Evolutionary conservation across 495 filamentous ascomycete genomes (phyloP).

Genomic region (Aspergillus ostianus): DNA sequence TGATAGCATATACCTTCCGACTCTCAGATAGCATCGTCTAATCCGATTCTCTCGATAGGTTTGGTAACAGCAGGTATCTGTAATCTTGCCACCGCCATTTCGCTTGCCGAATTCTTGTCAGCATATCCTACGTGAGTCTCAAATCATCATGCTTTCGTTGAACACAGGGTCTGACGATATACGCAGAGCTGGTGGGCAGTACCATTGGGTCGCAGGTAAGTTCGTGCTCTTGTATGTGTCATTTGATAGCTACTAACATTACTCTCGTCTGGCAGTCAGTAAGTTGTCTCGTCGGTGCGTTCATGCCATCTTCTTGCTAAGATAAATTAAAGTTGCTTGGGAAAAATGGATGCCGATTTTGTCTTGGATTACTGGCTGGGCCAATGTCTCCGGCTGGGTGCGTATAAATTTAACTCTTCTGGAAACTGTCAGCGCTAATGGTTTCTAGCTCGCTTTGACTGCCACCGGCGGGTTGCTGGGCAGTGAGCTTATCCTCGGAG

Average conservation of each 20-base stretch:
- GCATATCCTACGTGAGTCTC: constrained; percentile 64
- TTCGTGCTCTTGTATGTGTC: constrained; percentile 1
- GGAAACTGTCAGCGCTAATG: constrained; percentile 39
- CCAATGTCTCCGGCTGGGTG: constrained; percentile 74
- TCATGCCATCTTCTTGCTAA: constrained; percentile 1
- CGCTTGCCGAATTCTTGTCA: constrained; percentile 69
- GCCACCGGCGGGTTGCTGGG: constrained; percentile 51
- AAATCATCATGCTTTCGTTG: background rate
- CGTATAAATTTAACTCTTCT: background rate
- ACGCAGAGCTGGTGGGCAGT: constrained; percentile 59
- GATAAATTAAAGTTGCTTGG: constrained; percentile 40
- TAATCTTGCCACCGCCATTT: constrained; percentile 68
- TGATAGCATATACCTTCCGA: background rate
- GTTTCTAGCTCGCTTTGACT: constrained; percentile 55
- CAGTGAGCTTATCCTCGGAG: constrained; percentile 56
- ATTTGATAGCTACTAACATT: constrained; percentile 6
- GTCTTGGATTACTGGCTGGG: constrained; percentile 73
- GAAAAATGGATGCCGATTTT: constrained; percentile 59
- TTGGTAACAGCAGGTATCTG: constrained; percentile 68
- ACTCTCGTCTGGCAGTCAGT: constrained; percentile 24
- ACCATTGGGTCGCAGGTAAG: constrained; percentile 70
- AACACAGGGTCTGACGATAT: constrained; percentile 15
- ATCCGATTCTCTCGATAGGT: constrained; percentile 31
- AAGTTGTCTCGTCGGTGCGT: constrained; percentile 17
- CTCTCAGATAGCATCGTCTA: background rate